Percentiles rank a stretch among this genome's conserved stretches.
Evolutionary conservation across 768 basidiomycete species (phyloP).

Genomic region (Termitomyces sp.): DNA sequence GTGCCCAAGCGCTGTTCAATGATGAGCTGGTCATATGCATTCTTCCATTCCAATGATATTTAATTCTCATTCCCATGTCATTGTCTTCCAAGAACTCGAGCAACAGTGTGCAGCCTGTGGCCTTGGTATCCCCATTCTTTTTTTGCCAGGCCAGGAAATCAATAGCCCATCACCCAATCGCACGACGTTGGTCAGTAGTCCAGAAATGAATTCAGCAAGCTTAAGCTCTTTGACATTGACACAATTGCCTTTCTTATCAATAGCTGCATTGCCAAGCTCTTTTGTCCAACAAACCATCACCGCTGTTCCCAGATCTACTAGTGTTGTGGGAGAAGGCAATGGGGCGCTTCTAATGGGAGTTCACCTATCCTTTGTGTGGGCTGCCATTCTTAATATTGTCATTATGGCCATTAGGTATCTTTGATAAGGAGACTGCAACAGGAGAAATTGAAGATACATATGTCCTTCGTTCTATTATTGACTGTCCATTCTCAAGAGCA

Average conservation of each 20-base stretch:
- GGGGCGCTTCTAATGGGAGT: background rate
- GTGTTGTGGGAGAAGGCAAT: background rate
- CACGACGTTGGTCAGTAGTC: background rate
- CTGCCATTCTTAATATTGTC: background rate
- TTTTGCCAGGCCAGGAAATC: background rate
- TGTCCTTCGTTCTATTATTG: too few relatives aligned
- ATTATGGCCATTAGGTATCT: background rate
- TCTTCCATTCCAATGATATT: background rate
- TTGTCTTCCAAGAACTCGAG: background rate
- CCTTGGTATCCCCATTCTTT: background rate
- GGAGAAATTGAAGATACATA: background rate
- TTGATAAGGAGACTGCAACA: background rate
- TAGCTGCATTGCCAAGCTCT: background rate
- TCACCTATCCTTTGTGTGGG: background rate
- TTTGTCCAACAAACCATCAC: conserved; percentile 1
- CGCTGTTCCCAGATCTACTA: background rate
- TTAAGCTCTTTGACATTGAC: background rate
- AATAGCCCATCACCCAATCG: background rate
- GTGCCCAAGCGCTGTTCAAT: conserved; percentile 26
- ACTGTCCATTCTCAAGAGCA: too few relatives aligned
- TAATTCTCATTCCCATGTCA: background rate
- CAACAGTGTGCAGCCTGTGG: background rate
- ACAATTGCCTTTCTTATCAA: background rate
- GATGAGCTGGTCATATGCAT: too few relatives aligned
- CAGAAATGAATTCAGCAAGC: background rate